Evolutionary conservation across 2,329 filamentous ascomycete species (phyloP).

Genomic region (Aspergillus udagawae): DNA sequence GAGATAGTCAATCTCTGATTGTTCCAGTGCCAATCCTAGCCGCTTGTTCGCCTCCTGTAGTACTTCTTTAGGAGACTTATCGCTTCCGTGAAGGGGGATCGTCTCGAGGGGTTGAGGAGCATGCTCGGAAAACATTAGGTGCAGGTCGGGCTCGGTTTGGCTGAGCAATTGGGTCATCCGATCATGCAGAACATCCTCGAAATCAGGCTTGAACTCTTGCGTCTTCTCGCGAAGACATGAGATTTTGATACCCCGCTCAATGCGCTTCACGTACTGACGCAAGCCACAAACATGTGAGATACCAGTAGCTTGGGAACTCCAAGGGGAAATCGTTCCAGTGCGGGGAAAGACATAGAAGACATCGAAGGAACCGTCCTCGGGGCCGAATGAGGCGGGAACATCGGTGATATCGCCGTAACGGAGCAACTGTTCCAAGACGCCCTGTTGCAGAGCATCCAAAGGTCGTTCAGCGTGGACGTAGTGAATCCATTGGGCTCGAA

Average conservation of each 20-base stretch:
- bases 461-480: constrained; percentile 59
- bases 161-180: constrained; percentile 90
- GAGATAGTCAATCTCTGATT: constrained; percentile 87
- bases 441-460: constrained; percentile 45
- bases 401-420: constrained; percentile 57
- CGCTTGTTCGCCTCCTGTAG: constrained; percentile 79
- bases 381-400: constrained; percentile 38
- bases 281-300: constrained; percentile 91
- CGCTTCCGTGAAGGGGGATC: constrained; percentile 67
- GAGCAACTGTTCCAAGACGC: constrained; percentile 56
- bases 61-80: constrained; percentile 62
- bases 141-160: constrained; percentile 62
- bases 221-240: constrained; percentile 58
- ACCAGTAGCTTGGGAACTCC: constrained; percentile 94
- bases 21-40: constrained; percentile 80
- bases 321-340: constrained; percentile 81
- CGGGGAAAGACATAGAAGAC: constrained; percentile 74
- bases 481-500: constrained; percentile 53
- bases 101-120: constrained; percentile 63
- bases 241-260: constrained; percentile 82
- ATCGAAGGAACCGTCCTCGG: constrained; percentile 49
- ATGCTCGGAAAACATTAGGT: constrained; percentile 73
- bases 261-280: constrained; percentile 65
- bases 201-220: constrained; percentile 55
- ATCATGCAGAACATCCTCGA: constrained; percentile 69